Evolutionary conservation across 2,329 filamentous ascomycete species (phyloP), one percentile per base, ranked within the genome.

Genomic region (Colletotrichum brevisporum): DNA sequence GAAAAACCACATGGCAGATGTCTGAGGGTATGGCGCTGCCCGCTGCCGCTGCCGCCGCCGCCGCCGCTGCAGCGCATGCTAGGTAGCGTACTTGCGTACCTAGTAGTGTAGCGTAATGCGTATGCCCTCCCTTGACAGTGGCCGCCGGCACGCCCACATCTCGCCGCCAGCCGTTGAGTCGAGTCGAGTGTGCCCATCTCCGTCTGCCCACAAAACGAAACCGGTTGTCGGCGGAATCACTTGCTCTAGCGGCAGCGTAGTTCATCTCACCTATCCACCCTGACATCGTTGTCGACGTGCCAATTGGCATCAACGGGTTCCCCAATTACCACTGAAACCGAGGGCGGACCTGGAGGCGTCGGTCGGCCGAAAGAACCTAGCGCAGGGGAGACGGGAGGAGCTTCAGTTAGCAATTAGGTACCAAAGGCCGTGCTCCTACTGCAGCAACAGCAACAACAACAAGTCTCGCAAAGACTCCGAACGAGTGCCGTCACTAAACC

Each of bases 1-100:
- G 39, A 26, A 18, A 18, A 53, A 70, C 51, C 67, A 70, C 63
- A 70, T 63, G 63, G 67, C 63, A 67, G 15, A 56, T 67, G 66
- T 69, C 66, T 67, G 55, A 61, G 48, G 50, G 16, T 52, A n/a
- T 57, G 48, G 50, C 31, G 31, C 31, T 43, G 58, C 41, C 41
- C 41, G 41, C 21, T 58, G 55, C 55, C 31, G 41, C 36, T 21
- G 24, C 24, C n/a, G 41, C 41, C 41, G 41, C 15, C 6, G 15
- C 41, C 15, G 41, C 41, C 6, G 41, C 13, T 6, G 41, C 15
- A 15, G 48, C 48, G 48, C 21, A n/a, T n/a, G n/a, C 21, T 47
- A 18, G 48, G n/a, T 13, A n/a, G 21, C 13, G 21, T 24, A 24
- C 21, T 24, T 24, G 21, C 21, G 21, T 24, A 24, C 21, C 21